Percentiles rank a stretch among this genome's conserved stretches.
Conservation (phyloP, 1,284 basidiomycete species). For the Phaffia rhodozyma region DNA sequence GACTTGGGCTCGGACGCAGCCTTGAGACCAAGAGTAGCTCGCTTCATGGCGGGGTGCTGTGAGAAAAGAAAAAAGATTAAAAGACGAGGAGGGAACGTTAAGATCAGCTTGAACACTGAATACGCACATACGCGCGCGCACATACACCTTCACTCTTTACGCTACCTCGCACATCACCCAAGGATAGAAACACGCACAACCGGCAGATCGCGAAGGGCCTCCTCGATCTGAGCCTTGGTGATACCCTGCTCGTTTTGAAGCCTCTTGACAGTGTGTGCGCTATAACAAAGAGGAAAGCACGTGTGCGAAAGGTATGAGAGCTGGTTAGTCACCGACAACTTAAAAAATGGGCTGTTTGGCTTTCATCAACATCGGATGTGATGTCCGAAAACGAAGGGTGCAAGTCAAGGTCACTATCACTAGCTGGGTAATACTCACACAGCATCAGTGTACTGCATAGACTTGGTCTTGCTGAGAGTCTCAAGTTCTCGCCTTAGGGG, state of each 20-base stretch:
- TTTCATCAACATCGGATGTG: neutral
- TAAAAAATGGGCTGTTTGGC: neutral
- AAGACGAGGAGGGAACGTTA: neutral
- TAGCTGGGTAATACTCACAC: slow-evolving; percentile 48
- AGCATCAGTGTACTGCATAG: slow-evolving; percentile 83
- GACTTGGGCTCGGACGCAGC: slow-evolving; percentile 49
- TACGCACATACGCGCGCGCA: neutral
- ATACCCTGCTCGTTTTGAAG: slow-evolving; percentile 52
- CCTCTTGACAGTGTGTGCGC: slow-evolving; percentile 61
- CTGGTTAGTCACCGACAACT: neutral
- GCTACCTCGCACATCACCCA: neutral
- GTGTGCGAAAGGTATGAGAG: neutral
- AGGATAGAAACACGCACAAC: slow-evolving; percentile 50
- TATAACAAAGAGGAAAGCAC: slow-evolving; percentile 28
- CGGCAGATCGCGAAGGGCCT: slow-evolving; percentile 66
- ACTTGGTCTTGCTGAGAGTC: slow-evolving; percentile 44
- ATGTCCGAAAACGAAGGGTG: neutral
- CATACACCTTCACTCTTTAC: no score
- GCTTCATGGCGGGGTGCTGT: slow-evolving; percentile 92
- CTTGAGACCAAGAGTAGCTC: slow-evolving; percentile 69
- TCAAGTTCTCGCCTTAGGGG: slow-evolving; percentile 75
- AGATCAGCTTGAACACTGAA: neutral
- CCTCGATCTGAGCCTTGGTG: slow-evolving; percentile 61
- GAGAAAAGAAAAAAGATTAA: neutral
- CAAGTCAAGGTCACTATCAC: neutral